Evolutionary conservation across 768 basidiomycete species (phyloP).

Genomic region (Mycena epipterygia): DNA sequence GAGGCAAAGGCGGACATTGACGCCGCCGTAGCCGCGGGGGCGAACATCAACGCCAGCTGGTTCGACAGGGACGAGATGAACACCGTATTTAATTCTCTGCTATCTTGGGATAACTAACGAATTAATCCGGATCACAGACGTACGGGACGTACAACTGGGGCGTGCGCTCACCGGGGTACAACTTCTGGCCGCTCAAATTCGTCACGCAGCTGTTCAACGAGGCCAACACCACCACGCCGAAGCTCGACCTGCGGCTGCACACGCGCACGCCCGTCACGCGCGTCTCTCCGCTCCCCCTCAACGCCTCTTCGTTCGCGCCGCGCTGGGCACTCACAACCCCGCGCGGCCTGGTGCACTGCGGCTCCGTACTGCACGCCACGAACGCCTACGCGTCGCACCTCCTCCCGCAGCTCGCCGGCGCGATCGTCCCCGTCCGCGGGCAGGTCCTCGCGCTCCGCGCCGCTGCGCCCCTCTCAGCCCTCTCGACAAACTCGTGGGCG

Average conservation of each 20-base stretch:
- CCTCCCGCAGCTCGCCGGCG: slow-evolving; percentile 73
- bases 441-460: slow-evolving; percentile 68
- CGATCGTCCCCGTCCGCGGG: slow-evolving; percentile 80
- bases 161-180: slow-evolving; percentile 66
- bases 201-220: slow-evolving; percentile 74
- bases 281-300: too few relatives aligned
- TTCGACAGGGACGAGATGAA: slow-evolving; percentile 30
- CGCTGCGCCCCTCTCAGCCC: slow-evolving; percentile 49
- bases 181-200: slow-evolving; percentile 86
- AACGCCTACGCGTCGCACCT: slow-evolving; percentile 88
- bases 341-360: slow-evolving; percentile 72
- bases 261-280: slow-evolving; percentile 80
- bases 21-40: slow-evolving; percentile 26
- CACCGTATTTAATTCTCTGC: not conserved
- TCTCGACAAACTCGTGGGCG: slow-evolving; percentile 62
- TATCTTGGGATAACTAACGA: too few relatives aligned
- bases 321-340: slow-evolving; percentile 74
- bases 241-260: slow-evolving; percentile 67
- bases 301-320: slow-evolving; percentile 40
- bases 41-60: slow-evolving; percentile 26
- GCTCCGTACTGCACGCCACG: slow-evolving; percentile 86
- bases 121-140: slow-evolving; percentile 42
- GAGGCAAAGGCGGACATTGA: not conserved
- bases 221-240: slow-evolving; percentile 38
- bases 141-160: slow-evolving; percentile 68